A percentile compares a stretch with the other conserved stretches of the same genome.
Evolutionary conservation across 2,329 filamentous ascomycete species (phyloP).

Genomic region (Alternaria sp.): DNA sequence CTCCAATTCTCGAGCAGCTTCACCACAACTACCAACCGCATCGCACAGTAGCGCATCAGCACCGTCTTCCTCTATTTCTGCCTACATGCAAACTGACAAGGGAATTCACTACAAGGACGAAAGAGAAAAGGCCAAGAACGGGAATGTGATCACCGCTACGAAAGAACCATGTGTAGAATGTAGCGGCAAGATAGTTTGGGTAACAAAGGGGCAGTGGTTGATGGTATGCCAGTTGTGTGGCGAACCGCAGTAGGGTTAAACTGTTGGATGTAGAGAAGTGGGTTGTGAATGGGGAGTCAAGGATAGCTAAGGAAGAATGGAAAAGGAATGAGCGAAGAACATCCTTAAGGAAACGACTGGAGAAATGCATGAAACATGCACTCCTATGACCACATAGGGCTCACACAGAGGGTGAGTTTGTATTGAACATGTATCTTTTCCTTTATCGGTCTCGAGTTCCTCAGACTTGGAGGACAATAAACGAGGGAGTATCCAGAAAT

Average conservation of each 20-base stretch:
- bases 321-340: not conserved
- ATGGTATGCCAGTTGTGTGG: conserved; percentile 13
- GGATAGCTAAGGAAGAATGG: not conserved
- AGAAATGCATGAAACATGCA: not conserved
- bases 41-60: not conserved
- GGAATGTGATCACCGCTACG: conserved; percentile 5
- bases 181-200: conserved; percentile 10
- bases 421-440: not conserved
- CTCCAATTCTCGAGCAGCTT: not conserved
- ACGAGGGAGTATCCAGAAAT: not conserved
- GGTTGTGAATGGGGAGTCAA: not conserved
- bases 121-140: conserved; percentile 12
- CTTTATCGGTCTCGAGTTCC: not conserved
- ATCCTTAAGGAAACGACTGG: not conserved
- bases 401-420: not conserved
- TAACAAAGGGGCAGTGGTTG: conserved; percentile 13
- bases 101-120: conserved; percentile 1
- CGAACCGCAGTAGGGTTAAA: conserved; percentile 7
- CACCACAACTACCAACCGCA: not conserved
- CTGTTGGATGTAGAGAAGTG: not conserved
- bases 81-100: not conserved
- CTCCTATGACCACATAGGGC: not conserved
- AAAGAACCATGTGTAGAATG: conserved; percentile 8
- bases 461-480: not conserved
- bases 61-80: not conserved